Conservation (phyloP, 2,329 filamentous ascomycete genomes). For the Pseudonectria foliicola region DNA sequence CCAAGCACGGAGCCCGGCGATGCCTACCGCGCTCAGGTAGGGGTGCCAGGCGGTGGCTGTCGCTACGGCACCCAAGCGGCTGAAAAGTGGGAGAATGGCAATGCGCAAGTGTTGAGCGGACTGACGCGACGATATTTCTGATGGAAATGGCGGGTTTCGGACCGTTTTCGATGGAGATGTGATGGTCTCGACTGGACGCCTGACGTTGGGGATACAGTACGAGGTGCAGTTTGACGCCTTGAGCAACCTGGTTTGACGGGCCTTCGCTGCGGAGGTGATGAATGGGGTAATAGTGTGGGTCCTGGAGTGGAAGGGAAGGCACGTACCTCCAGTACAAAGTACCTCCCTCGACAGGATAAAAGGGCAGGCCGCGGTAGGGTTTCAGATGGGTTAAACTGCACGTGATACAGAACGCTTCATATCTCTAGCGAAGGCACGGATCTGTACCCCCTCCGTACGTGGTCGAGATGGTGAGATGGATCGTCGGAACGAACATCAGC, state of each 20-base stretch:
- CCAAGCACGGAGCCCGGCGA: constrained; percentile 19
- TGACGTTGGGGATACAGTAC: constrained; percentile 13
- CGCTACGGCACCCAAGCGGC: constrained; percentile 8
- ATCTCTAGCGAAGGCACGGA: too few relatives aligned
- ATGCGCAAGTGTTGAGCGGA: constrained; percentile 11
- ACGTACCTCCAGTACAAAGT: too few relatives aligned
- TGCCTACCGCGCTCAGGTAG: constrained; percentile 18
- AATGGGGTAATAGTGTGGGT: too few relatives aligned
- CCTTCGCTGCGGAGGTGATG: too few relatives aligned
- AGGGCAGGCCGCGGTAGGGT: too few relatives aligned
- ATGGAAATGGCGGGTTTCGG: constrained; percentile 21
- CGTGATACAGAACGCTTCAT: too few relatives aligned
- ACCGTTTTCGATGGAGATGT: constrained; percentile 20
- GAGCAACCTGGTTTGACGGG: constrained; percentile 4
- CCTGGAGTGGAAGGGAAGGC: too few relatives aligned
- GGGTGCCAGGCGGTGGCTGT: constrained; percentile 8
- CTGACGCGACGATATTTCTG: constrained; percentile 20
- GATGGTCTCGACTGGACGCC: constrained; percentile 16
- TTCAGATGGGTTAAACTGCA: too few relatives aligned
- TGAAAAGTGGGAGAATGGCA: constrained; percentile 6
- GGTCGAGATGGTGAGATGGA: too few relatives aligned
- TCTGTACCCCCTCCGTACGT: too few relatives aligned
- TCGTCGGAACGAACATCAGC: too few relatives aligned
- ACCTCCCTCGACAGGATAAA: too few relatives aligned
- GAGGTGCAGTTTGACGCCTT: constrained; percentile 20